A percentile compares a stretch with the other conserved stretches of the same genome.
phyloP scores from a whole-genome alignment of 2,329 filamentous ascomycete species.

The Diaporthe sp. region DNA sequence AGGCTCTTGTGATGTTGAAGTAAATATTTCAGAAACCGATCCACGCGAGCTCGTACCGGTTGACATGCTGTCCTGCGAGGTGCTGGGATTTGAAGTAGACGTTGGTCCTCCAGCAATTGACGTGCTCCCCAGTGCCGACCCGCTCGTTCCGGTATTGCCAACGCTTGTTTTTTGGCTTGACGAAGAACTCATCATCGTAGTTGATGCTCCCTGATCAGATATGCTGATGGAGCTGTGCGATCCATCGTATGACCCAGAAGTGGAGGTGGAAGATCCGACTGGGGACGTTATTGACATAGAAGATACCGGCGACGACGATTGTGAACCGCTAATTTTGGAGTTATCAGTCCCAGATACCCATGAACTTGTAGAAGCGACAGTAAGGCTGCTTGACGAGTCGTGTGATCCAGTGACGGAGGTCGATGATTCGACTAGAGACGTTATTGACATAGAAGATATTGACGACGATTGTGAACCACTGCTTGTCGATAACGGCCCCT shows the following conservation, averaged over 20 bases:
- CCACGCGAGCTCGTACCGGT: not conserved
- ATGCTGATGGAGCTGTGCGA: not conserved
- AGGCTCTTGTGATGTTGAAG: not conserved
- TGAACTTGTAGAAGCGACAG: too few species aligned
- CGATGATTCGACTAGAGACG: not conserved
- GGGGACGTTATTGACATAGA: not conserved
- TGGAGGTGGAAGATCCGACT: not conserved
- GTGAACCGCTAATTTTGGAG: too few species aligned
- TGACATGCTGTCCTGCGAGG: not conserved
- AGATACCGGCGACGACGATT: not conserved
- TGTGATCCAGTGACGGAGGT: too few species aligned
- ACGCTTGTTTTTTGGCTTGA: not conserved
- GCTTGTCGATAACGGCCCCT: too few species aligned
- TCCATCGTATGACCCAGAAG: not conserved
- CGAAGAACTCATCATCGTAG: not conserved
- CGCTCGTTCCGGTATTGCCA: not conserved
- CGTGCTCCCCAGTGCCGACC: not conserved
- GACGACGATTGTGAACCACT: not conserved
- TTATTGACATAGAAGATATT: not conserved
- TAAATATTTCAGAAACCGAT: too few species aligned
- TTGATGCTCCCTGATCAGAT: not conserved
- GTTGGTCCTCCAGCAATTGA: not conserved
- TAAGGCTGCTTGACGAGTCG: too few species aligned
- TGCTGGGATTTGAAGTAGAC: not conserved
- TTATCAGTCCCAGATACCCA: too few species aligned